These are phyloP conservation scores for Guillardia theta DNA, from an alignment of 78 protist species.

Conservation along the genomic window DNA sequence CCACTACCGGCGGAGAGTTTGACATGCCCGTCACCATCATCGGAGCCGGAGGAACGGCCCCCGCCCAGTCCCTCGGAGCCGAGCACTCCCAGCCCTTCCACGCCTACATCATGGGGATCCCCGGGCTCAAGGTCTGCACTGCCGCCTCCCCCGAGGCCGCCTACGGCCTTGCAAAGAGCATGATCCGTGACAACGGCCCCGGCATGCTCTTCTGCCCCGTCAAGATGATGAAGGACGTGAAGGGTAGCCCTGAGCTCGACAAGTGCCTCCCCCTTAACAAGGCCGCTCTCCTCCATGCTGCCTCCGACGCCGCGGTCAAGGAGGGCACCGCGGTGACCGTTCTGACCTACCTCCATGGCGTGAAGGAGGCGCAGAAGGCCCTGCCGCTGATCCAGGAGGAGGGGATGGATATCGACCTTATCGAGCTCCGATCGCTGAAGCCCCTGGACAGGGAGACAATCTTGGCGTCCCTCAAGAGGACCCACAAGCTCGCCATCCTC, in stretches of 20 bases:
- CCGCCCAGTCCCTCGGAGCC: constrained; percentile 49
- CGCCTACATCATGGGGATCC: constrained; percentile 56
- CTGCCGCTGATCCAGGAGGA: not conserved
- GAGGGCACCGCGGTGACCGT: constrained; percentile 43
- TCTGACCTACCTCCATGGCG: constrained; percentile 51
- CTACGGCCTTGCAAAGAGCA: constrained; percentile 46
- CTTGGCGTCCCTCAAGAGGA: constrained; percentile 16
- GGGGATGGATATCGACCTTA: constrained; percentile 42
- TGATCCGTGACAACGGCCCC: constrained; percentile 56
- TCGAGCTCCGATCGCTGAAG: constrained; percentile 51
- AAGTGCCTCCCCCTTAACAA: constrained; percentile 25
- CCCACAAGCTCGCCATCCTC: constrained; percentile 46
- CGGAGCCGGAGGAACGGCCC: constrained; percentile 53
- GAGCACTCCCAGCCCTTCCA: constrained; percentile 55
- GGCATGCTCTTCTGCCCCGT: constrained; percentile 44
- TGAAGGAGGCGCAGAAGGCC: not conserved
- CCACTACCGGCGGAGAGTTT: constrained; percentile 50
- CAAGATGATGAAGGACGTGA: constrained; percentile 47
- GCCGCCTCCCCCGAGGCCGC: constrained; percentile 54
- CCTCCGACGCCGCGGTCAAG: constrained; percentile 10
- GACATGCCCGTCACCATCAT: constrained; percentile 39
- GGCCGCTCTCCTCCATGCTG: not conserved
- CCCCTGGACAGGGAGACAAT: constrained; percentile 48
- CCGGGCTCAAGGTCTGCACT: constrained; percentile 42
- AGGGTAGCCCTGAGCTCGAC: not conserved